Evolutionary conservation across 192 early-diverging fungal species (phyloP).

Genomic region (Thoreauomyces humboldtii): DNA sequence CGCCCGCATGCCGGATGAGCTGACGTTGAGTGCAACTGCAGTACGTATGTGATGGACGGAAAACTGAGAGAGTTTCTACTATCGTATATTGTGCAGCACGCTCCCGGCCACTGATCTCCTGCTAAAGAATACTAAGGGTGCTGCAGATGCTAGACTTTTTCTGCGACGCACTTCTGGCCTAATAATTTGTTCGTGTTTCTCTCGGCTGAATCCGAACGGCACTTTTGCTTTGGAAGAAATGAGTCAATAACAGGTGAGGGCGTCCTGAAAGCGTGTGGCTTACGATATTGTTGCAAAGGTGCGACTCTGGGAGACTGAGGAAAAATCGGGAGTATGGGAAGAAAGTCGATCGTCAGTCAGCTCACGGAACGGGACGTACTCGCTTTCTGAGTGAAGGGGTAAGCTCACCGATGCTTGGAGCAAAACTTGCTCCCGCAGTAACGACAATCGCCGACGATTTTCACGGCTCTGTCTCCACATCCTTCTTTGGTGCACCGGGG

Average conservation of each 20-base stretch:
- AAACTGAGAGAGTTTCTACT: too few species aligned
- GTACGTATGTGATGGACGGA: too few species aligned
- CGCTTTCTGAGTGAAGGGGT: background rate
- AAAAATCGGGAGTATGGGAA: background rate
- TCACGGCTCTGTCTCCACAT: conserved; percentile 40
- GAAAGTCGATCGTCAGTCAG: background rate
- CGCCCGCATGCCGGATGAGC: too few species aligned
- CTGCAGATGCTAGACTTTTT: conserved; percentile 66
- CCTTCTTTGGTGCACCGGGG: conserved; percentile 12
- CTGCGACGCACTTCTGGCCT: conserved; percentile 67
- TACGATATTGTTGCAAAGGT: conserved; percentile 69
- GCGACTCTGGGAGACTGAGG: conserved; percentile 60
- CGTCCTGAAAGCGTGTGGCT: too few species aligned
- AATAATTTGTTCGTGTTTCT: conserved; percentile 56
- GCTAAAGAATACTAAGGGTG: too few species aligned
- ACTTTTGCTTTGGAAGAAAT: too few species aligned
- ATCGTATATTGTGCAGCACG: too few species aligned
- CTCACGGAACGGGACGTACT: background rate
- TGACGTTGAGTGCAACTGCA: too few species aligned
- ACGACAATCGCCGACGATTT: conserved; percentile 73
- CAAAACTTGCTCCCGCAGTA: conserved; percentile 29
- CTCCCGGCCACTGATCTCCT: too few species aligned
- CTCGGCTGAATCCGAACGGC: conserved; percentile 57
- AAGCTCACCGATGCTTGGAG: background rate
- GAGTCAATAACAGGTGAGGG: too few species aligned